phyloP scores from a whole-genome alignment of 2,329 filamentous ascomycete species.

The Aspergillus unguis region DNA sequence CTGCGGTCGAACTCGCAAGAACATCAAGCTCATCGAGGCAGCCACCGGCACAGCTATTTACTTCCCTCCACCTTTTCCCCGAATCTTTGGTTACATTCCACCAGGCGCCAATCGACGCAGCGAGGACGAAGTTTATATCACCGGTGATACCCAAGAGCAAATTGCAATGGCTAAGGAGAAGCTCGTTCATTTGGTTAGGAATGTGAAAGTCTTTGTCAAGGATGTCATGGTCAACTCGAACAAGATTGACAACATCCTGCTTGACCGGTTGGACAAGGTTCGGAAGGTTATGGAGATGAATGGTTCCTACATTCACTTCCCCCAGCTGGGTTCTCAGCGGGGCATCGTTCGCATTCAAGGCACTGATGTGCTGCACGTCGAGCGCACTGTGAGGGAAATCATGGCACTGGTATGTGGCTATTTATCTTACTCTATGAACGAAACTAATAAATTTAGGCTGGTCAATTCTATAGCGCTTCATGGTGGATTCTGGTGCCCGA shows the following conservation, averaged over 20 bases:
- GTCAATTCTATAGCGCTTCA: constrained; percentile 94
- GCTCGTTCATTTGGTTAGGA: constrained; percentile 77
- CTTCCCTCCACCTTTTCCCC: constrained; percentile 90
- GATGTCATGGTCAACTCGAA: constrained; percentile 84
- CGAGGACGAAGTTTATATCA: constrained; percentile 90
- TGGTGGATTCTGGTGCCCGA: constrained; percentile 90
- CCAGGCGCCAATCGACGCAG: constrained; percentile 76
- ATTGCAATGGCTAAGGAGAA: constrained; percentile 89
- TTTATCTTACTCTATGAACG: neutral
- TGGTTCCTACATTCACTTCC: constrained; percentile 91
- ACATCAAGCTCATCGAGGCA: constrained; percentile 97
- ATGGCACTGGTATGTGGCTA: constrained; percentile 73
- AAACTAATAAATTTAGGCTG: constrained; percentile 57
- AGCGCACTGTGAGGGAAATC: constrained; percentile 90
- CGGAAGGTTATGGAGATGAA: constrained; percentile 97
- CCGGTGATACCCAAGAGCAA: constrained; percentile 77
- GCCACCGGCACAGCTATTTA: constrained; percentile 95
- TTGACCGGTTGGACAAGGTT: constrained; percentile 90
- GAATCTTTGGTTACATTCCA: constrained; percentile 85
- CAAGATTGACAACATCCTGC: constrained; percentile 91
- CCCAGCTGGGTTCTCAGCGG: constrained; percentile 78
- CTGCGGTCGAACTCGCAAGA: constrained; percentile 90
- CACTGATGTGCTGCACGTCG: constrained; percentile 87
- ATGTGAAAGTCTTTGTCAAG: constrained; percentile 83
- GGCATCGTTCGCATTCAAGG: constrained; percentile 87